Evolutionary conservation across 257 asterid genomes (phyloP).

Genomic region (Datura wrightii): DNA sequence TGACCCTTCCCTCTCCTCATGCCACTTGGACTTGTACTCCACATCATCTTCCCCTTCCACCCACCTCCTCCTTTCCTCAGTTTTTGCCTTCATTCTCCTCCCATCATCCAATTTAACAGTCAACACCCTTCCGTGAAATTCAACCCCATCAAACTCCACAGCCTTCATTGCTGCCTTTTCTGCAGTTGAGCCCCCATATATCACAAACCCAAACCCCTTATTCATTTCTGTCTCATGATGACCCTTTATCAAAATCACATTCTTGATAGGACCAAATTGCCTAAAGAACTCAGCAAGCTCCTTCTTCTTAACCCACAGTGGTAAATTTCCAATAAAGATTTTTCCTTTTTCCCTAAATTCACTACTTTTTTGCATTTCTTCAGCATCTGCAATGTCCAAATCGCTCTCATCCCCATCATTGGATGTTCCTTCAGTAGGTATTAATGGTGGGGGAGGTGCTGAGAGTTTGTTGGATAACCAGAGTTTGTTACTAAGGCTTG

Average conservation of each 20-base stretch:
- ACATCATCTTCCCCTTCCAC: constrained; percentile 58
- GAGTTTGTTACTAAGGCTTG: constrained; percentile 65
- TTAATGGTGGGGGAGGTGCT: constrained; percentile 57
- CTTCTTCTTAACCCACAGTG: constrained; percentile 81
- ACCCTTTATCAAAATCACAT: constrained; percentile 82
- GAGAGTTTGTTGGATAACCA: constrained; percentile 83
- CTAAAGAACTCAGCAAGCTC: constrained; percentile 86
- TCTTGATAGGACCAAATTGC: constrained; percentile 91
- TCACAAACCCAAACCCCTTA: constrained; percentile 94
- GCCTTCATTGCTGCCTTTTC: constrained; percentile 94
- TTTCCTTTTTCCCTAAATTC: constrained; percentile 82
- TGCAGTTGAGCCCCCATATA: constrained; percentile 69
- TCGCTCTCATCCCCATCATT: constrained; percentile 33
- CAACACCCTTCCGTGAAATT: constrained; percentile 87
- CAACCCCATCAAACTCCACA: constrained; percentile 94
- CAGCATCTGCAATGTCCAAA: constrained; percentile 33
- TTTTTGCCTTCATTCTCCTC: constrained; percentile 60
- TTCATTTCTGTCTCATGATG: constrained; percentile 80
- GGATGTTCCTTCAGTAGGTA: constrained; percentile 15
- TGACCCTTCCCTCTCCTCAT: constrained; percentile 84
- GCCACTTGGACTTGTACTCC: constrained; percentile 79
- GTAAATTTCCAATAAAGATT: constrained; percentile 90
- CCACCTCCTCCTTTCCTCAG: constrained; percentile 61
- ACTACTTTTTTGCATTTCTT: constrained; percentile 40
- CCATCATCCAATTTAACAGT: constrained; percentile 96